Conservation (phyloP, 768 basidiomycete genomes). For the Suillus subaureus region DNA sequence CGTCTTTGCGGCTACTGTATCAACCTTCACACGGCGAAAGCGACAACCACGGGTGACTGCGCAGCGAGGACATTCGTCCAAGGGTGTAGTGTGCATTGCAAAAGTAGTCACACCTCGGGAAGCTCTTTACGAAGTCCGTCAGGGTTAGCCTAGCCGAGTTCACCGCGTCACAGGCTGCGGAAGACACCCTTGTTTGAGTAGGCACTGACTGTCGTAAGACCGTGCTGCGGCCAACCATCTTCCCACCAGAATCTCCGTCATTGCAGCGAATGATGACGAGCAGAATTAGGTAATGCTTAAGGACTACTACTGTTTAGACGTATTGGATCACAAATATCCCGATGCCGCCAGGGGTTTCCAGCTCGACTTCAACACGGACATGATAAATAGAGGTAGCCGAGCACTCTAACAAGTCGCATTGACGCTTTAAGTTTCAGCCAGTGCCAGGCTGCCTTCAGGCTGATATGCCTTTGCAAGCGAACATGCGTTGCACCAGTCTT, state of each 20-base stretch:
- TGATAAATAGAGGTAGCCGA: neutral
- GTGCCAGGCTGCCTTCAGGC: neutral
- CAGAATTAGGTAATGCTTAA: neutral
- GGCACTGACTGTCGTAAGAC: slow-evolving; percentile 10
- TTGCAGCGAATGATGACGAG: neutral
- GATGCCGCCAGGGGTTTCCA: neutral
- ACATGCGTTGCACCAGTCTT: neutral
- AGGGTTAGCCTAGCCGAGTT: neutral
- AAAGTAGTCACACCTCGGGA: neutral
- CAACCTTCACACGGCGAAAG: too few species aligned
- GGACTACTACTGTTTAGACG: neutral
- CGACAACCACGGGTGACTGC: neutral
- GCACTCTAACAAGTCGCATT: neutral
- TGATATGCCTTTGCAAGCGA: neutral
- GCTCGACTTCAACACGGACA: neutral
- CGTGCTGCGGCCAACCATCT: slow-evolving; percentile 16
- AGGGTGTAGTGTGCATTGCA: neutral
- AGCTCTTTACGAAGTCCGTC: neutral
- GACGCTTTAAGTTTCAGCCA: neutral
- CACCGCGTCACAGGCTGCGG: neutral
- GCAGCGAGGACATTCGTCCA: neutral
- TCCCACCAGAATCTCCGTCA: slow-evolving; percentile 22
- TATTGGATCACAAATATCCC: neutral
- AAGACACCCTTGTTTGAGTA: neutral
- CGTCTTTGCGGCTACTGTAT: too few species aligned